These are phyloP conservation scores for Pezicula rhizophila DNA, from an alignment of 2,329 filamentous ascomycete species.

Conservation along the genomic window DNA sequence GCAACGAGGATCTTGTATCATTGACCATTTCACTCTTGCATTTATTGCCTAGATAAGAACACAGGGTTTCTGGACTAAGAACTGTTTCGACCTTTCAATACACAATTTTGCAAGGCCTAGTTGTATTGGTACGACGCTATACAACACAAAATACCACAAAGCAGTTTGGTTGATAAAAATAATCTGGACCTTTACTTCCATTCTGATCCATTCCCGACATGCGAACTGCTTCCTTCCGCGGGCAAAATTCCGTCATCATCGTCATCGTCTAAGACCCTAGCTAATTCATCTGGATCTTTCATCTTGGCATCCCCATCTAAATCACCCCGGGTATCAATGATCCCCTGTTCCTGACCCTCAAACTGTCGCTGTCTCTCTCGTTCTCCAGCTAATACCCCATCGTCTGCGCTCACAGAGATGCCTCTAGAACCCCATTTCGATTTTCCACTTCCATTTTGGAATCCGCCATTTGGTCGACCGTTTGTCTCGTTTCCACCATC, in stretches of 20 bases:
- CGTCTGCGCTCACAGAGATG: constrained; percentile 62
- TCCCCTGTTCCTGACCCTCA: constrained; percentile 36
- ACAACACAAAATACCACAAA: too few species aligned
- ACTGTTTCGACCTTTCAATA: too few species aligned
- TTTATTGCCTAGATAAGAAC: too few species aligned
- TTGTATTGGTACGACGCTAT: too few species aligned
- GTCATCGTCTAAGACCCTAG: constrained; percentile 51
- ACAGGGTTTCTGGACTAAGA: too few species aligned
- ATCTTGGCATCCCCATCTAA: constrained; percentile 60
- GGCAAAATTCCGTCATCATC: constrained; percentile 32
- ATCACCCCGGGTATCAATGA: constrained; percentile 34
- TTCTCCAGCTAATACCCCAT: constrained; percentile 48
- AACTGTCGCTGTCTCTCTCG: constrained; percentile 34
- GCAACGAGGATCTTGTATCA: too few species aligned
- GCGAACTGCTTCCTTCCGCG: constrained; percentile 3
- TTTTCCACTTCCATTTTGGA: constrained; percentile 3
- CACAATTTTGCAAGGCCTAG: too few species aligned
- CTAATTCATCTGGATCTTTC: constrained; percentile 61
- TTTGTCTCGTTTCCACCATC: constrained; percentile 10
- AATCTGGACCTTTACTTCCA: constrained; percentile 15
- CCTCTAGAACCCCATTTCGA: constrained; percentile 54
- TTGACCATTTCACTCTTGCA: too few species aligned
- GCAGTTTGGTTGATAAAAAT: neutral
- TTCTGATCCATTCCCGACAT: constrained; percentile 20
- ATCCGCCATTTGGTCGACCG: neutral